Evolutionary conservation across 306 rosid species (phyloP), one percentile per base, ranked within the genome.

Genomic region (Gillenia trifoliata): DNA sequence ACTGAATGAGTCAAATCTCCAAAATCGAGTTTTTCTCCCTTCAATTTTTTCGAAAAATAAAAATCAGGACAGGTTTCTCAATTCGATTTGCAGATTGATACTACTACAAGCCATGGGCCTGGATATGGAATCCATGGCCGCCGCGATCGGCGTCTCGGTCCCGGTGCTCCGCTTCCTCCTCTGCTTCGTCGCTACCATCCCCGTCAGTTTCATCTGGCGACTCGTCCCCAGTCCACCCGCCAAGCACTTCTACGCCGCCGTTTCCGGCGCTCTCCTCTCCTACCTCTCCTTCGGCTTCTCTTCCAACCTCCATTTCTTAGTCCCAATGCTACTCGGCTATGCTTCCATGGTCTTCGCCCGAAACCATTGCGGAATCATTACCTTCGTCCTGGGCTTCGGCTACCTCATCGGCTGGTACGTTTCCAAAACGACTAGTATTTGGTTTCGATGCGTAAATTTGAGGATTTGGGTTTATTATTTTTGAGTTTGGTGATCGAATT

Each of bases 271-370:
- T 50, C 6, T 83, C 12, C 98, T 95, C 50, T 95, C 98, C 4
- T 90, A 86, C 31, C 92, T 95, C 49, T 86, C 98, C 0, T 95
- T 95, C 33, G 99, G 99, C 4, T 83, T 92, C 87, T 92, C 98
- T 30, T 90, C 99, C 33, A 95, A 90, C 64, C 92, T 92, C 38
- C 99, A 90, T 40, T 95, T 92, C 62, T 73, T 87, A 55, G 91
- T 89, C 8, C 96, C 89, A 2, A 95, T 95, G 96, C 25, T 83
- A 0, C 76, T 95, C 25, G 98, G 97, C 4, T 95, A 95, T 61
- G 88, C 90, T 68, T 87, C 99, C 66, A 95, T 95, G 99, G 64
- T 86, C 25, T 79, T 92, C 36, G 78, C 47, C 64, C 97, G 92
- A 19, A 83, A 79, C 20, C 86, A 79, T 31, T 95, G 98, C 55